Percentiles rank a stretch among this genome's conserved stretches.
Evolutionary conservation across 495 filamentous ascomycete genomes (phyloP).

Genomic region (Lentithecium fluviatile): DNA sequence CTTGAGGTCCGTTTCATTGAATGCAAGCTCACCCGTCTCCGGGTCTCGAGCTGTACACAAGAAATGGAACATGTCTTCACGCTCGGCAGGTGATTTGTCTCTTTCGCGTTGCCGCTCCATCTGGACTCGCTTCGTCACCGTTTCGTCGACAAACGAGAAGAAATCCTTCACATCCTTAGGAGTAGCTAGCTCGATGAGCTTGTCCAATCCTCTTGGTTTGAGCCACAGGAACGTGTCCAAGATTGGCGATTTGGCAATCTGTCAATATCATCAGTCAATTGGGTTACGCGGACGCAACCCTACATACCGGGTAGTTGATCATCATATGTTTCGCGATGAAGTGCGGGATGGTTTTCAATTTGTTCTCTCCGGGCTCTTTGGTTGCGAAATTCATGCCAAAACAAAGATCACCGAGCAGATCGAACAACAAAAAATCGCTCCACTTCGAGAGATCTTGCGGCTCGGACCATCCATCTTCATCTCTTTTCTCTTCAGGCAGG

Average conservation of each 20-base stretch:
- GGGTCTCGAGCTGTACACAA: constrained; percentile 39
- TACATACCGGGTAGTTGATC: constrained; percentile 17
- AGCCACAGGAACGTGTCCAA: constrained; percentile 10
- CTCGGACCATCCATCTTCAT: constrained; percentile 15
- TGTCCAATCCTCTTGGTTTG: constrained; percentile 8
- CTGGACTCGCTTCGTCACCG: constrained; percentile 4
- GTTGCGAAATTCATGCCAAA: constrained; percentile 64
- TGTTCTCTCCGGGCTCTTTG: constrained; percentile 22
- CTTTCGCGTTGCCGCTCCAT: background rate
- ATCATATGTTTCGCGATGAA: constrained; percentile 25
- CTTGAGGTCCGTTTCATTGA: constrained; percentile 8
- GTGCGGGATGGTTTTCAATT: constrained; percentile 33
- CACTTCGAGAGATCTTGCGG: constrained; percentile 55
- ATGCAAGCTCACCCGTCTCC: constrained; percentile 34
- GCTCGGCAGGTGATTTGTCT: constrained; percentile 4
- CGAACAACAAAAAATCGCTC: constrained; percentile 65
- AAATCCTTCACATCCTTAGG: constrained; percentile 12
- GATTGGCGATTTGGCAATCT: constrained; percentile 26
- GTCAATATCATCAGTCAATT: background rate
- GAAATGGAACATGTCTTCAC: constrained; percentile 44
- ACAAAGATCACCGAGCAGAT: constrained; percentile 66
- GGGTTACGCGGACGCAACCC: background rate
- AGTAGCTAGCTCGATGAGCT: background rate
- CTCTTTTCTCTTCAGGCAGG: background rate
- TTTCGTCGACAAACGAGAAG: constrained; percentile 8